Evolutionary conservation across 805 yeast genomes (phyloP).

Genomic region (Metschnikowia koreensis): DNA sequence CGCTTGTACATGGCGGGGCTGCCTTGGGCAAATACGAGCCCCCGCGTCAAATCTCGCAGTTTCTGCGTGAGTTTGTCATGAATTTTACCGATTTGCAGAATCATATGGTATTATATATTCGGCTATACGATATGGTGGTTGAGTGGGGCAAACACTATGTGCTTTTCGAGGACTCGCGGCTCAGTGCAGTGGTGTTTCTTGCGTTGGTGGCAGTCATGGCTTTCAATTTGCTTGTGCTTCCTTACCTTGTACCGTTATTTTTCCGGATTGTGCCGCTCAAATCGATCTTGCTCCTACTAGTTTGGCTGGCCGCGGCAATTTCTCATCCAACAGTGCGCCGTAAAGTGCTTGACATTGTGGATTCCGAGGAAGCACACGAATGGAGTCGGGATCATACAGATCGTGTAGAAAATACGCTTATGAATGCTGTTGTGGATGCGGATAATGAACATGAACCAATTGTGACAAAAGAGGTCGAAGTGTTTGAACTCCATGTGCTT

Average conservation of each 20-base stretch:
- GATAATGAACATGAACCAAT: slow-evolving; percentile 7
- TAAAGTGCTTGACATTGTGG: slow-evolving; percentile 43
- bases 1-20: slow-evolving; percentile 44
- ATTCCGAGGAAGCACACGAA: slow-evolving; percentile 66
- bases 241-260: slow-evolving; percentile 30
- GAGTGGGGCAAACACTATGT: slow-evolving; percentile 54
- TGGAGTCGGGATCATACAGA: slow-evolving; percentile 48
- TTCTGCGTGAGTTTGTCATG: slow-evolving; percentile 71
- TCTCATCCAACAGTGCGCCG: slow-evolving; percentile 58
- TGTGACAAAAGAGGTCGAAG: slow-evolving; percentile 48
- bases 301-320: slow-evolving; percentile 49
- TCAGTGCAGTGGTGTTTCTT: slow-evolving; percentile 54
- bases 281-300: slow-evolving; percentile 29
- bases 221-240: slow-evolving; percentile 26
- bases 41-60: slow-evolving; percentile 74
- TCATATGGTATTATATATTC: slow-evolving; percentile 65
- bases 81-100: slow-evolving; percentile 85
- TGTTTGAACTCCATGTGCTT: slow-evolving; percentile 64
- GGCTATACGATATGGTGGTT: slow-evolving; percentile 56
- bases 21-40: slow-evolving; percentile 46
- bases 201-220: slow-evolving; percentile 25
- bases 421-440: slow-evolving; percentile 13
- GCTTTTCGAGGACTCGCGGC: slow-evolving; percentile 59
- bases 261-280: slow-evolving; percentile 30
- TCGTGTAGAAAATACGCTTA: slow-evolving; percentile 42